Evolutionary conservation across 768 basidiomycete species (phyloP), one percentile per base, ranked within the genome.

Genomic region (Tricholomella constricta): DNA sequence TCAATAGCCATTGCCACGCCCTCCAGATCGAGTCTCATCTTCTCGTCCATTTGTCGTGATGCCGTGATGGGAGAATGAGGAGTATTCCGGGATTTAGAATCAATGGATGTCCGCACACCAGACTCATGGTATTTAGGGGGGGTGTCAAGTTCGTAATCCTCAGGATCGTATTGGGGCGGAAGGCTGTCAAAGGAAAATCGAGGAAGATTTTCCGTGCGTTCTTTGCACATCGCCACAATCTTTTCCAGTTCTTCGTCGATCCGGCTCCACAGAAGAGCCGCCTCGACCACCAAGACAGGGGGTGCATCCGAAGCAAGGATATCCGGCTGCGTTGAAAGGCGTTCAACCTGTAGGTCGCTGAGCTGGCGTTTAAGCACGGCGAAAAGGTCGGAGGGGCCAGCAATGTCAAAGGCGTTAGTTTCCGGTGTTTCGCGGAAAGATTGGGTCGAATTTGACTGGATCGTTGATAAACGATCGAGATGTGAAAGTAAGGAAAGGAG

Each of bases 1-100:
- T 96, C 94, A 61, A 99, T 95, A 26, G 97, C 94, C 66, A 82
- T 80, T 0, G 91, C 83, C 40, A 98, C 85, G 10, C 81, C 78
- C 59, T 97, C 94, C 17, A 98, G 76, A 66, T 98, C 96, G 63
- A 89, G 70, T 45, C 83, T 72, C 83, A 87, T 89, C 75, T 95
- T 95, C 69, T 94, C 92, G 67, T 81, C 83, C 43, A 65, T 55
- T 17, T 65, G 62, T 17, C 66, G 67, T 12, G 58, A 58, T n/a
- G 69, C 41, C 4, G 53, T 52, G 15, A 59, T 51, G 17, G 68
- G 66, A 6, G 65, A 65, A 19, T 69, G 68, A 46, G 57, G 63
- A 23, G 53, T 42, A 38, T 63, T 61, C 23, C 53, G 58, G 31
- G 53, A 51, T 45, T 71, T 70, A 15, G 64, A 72, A 35, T 79